These are phyloP conservation scores for Sungouiella blattae DNA, from an alignment of 805 yeast genomes.

Conservation along the genomic window DNA sequence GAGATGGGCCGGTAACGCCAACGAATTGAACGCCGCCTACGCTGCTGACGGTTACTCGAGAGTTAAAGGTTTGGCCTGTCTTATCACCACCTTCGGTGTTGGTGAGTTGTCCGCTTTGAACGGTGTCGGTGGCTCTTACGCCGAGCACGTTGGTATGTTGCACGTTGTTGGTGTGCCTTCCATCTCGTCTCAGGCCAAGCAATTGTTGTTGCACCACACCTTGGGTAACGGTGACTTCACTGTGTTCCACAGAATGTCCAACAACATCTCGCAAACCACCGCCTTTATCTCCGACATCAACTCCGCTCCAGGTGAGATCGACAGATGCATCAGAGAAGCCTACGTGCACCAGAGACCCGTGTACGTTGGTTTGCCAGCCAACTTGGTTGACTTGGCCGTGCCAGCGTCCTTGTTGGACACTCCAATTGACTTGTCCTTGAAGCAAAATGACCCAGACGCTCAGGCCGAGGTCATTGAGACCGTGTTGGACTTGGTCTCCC, in stretches of 20 bases:
- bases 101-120: constrained; percentile 83
- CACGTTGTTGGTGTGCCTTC: constrained; percentile 89
- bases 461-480: constrained; percentile 59
- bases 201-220: constrained; percentile 75
- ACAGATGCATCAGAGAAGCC: constrained; percentile 70
- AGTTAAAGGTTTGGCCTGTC: constrained; percentile 68
- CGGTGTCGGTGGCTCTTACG: constrained; percentile 85
- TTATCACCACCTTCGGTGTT: constrained; percentile 86
- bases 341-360: constrained; percentile 74
- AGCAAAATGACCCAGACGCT: constrained; percentile 56
- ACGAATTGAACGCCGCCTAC: constrained; percentile 84
- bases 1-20: constrained; percentile 90
- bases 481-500: constrained; percentile 48
- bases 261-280: constrained; percentile 64
- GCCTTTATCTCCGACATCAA: constrained; percentile 60
- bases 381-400: constrained; percentile 65
- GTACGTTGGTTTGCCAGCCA: constrained; percentile 79
- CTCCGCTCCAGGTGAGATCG: constrained; percentile 68
- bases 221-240: constrained; percentile 81
- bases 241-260: constrained; percentile 76
- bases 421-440: constrained; percentile 60
- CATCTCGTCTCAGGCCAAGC: constrained; percentile 65
- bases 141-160: constrained; percentile 82
- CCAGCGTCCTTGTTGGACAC: constrained; percentile 54
- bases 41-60: constrained; percentile 89